Base-by-base conservation (phyloP, 1,284 basidiomycete genomes). In the Hemileia vastatrix region DNA sequence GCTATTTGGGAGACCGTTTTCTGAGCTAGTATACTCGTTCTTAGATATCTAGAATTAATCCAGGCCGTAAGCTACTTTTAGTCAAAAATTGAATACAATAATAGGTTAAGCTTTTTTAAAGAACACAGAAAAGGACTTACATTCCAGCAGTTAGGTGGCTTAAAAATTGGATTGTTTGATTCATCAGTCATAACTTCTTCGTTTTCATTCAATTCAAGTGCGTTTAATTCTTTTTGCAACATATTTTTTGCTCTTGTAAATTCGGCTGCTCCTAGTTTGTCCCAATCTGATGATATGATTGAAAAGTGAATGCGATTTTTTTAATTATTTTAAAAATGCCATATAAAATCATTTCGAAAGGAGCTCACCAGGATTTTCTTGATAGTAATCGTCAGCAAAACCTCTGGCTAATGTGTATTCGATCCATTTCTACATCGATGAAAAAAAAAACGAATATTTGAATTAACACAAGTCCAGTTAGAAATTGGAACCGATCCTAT, bases 181-280 rank as follows among this genome's bases (percentile, higher is more conserved):
- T 44, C 13, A 50, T 53, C 60, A n/a, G n/a, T 62, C 55, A 52
- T 53, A 62, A 13, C 55, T 49, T 47, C 53, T 62, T 3, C 44
- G 52, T 33, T 54, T 53, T 50, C 45, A 27, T 9, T 47, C 53
- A 3, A 19, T 18, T 19, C 43, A 50, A 6, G n/a, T n/a, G 60
- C 60, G 32, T 62, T 62, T 18, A 62, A 24, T 44, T 62, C 54
- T 18, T 62, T 55, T 48, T 33, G 49, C 32, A 62, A 55, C 3
- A 47, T 18, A n/a, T 45, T 18, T 33, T 36, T 47, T 45, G 60
- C 40, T 32, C 40, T 54, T 47, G 24, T 47, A 27, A 62, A 55
- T n/a, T 43, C 27, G 5, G 21, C 60, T 24, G 40, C 43, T 27
- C 49, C 44, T 23, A 62, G 24, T 11, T 55, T 48, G 6, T 62